phyloP scores from a whole-genome alignment of 495 filamentous ascomycete species.

The Copromyces sp. region DNA sequence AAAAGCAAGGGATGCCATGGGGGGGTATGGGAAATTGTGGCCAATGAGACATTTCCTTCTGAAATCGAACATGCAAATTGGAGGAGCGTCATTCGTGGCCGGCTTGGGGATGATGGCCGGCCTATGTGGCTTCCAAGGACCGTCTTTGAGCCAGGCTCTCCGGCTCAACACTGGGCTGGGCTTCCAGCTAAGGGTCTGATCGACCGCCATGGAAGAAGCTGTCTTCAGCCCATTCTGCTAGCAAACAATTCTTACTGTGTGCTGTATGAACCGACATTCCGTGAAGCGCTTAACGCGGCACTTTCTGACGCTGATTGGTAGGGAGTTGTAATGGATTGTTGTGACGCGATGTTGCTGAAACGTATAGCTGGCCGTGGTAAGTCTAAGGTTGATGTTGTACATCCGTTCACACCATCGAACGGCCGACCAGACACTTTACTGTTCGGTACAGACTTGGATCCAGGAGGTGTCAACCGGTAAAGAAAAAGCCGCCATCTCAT shows the following conservation, averaged over 20 bases:
- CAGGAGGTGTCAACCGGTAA: background rate
- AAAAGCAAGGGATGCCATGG: background rate
- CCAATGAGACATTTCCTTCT: background rate
- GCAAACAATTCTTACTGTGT: background rate
- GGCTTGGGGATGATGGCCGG: background rate
- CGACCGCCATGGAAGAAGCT: background rate
- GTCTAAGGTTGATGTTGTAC: background rate
- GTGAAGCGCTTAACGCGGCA: background rate
- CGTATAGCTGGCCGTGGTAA: background rate
- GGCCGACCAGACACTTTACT: background rate
- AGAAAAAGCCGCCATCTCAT: background rate
- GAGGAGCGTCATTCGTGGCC: background rate
- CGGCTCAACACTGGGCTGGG: background rate
- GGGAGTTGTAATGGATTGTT: background rate
- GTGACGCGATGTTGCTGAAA: background rate
- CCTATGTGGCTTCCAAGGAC: background rate
- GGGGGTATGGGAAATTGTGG: background rate
- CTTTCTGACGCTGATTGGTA: background rate
- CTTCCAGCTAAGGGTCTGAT: background rate
- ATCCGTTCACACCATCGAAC: background rate
- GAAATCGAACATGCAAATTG: background rate
- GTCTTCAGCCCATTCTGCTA: background rate
- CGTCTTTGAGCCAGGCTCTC: background rate
- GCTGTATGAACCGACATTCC: background rate
- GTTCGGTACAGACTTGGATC: background rate